Evolutionary conservation across 306 rosid genomes (phyloP).

Genomic region (Lotus japonicus): DNA sequence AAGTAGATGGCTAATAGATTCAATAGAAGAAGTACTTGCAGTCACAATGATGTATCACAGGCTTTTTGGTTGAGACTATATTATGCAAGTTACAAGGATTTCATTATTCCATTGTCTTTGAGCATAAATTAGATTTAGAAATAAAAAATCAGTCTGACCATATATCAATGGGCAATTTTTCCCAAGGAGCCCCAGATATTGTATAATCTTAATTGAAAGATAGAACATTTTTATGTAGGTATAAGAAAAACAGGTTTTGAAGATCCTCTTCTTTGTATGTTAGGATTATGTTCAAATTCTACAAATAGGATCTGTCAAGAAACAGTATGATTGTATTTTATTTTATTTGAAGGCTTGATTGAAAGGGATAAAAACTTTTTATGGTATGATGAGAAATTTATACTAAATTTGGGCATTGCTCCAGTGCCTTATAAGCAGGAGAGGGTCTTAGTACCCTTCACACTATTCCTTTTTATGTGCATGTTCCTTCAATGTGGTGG

Average conservation of each 20-base stretch:
- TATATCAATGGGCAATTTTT: background rate
- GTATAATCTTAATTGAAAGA: slow-evolving; percentile 7
- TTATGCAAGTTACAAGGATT: background rate
- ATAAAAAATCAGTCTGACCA: background rate
- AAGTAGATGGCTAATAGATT: slow-evolving; percentile 29
- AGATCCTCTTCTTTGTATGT: background rate
- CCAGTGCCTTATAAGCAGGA: too few relatives aligned
- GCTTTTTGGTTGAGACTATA: background rate
- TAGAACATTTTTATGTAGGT: background rate
- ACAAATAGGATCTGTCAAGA: too few relatives aligned
- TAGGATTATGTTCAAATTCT: too few relatives aligned
- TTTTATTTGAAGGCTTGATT: too few relatives aligned
- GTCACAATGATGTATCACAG: slow-evolving; percentile 7
- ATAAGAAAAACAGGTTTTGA: background rate
- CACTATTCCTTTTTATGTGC: too few relatives aligned
- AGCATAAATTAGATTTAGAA: background rate
- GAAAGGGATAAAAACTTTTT: too few relatives aligned
- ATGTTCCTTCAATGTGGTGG: too few relatives aligned
- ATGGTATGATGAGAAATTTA: too few relatives aligned
- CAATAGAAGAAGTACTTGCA: background rate
- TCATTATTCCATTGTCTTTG: background rate
- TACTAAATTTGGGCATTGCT: too few relatives aligned
- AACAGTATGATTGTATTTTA: too few relatives aligned
- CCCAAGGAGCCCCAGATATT: background rate
- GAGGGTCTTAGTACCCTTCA: too few relatives aligned